Evolutionary conservation across 2,329 filamentous ascomycete genomes (phyloP).

Genomic region (Botrytis deweyae): DNA sequence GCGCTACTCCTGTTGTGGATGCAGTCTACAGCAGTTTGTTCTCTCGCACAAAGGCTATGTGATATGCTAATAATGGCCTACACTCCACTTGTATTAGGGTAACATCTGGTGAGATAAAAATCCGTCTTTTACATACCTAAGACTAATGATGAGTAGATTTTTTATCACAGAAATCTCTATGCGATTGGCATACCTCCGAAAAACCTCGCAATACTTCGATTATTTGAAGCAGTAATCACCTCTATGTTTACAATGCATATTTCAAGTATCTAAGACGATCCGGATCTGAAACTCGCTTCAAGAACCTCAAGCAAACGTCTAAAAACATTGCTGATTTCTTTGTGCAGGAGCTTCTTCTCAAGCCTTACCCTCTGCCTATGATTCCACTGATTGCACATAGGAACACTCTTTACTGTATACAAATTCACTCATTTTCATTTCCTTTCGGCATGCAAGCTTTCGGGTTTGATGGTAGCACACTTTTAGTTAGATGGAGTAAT

Average conservation of each 20-base stretch:
- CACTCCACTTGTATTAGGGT: slow-evolving; percentile 32
- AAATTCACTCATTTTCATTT: slow-evolving; percentile 17
- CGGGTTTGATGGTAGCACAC: neutral
- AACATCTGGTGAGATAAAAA: slow-evolving; percentile 30
- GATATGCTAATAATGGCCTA: slow-evolving; percentile 44
- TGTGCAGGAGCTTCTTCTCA: slow-evolving; percentile 31
- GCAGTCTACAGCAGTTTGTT: slow-evolving; percentile 98
- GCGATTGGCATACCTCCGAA: slow-evolving; percentile 11
- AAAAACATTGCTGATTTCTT: slow-evolving; percentile 37
- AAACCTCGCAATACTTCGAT: neutral
- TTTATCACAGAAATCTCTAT: slow-evolving; percentile 23
- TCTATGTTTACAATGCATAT: neutral
- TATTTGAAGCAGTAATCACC: neutral
- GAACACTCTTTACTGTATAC: slow-evolving; percentile 28
- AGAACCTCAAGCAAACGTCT: slow-evolving; percentile 20
- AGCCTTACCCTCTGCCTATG: slow-evolving; percentile 21
- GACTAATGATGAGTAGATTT: slow-evolving; percentile 20
- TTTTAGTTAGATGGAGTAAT: slow-evolving; percentile 16
- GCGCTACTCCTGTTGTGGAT: slow-evolving; percentile 93
- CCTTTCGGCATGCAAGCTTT: slow-evolving; percentile 6
- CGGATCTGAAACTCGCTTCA: slow-evolving; percentile 7
- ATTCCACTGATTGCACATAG: slow-evolving; percentile 38
- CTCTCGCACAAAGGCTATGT: slow-evolving; percentile 80
- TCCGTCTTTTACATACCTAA: neutral
- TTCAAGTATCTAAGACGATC: slow-evolving; percentile 12